Percentiles rank a stretch among this genome's conserved stretches.
Evolutionary conservation across 495 filamentous ascomycete species (phyloP).

Genomic region (Penicillium longicatenatum): DNA sequence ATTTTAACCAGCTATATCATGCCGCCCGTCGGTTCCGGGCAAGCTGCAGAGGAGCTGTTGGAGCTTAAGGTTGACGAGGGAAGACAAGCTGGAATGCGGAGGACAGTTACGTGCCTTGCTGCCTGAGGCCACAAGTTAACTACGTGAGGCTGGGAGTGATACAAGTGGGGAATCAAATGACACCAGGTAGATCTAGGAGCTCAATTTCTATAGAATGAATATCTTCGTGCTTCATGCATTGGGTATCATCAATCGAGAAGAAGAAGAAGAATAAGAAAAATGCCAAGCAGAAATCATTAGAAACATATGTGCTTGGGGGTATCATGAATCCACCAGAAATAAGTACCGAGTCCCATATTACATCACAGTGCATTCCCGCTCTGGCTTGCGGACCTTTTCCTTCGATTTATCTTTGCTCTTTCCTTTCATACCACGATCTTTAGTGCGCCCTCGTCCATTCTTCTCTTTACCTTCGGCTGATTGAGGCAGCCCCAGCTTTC

Average conservation of each 20-base stretch:
- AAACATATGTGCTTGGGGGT: conserved; percentile 39
- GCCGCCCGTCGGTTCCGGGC: conserved; percentile 20
- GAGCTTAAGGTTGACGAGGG: conserved; percentile 18
- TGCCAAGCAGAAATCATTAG: conserved; percentile 18
- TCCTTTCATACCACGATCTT: conserved; percentile 25
- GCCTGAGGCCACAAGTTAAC: conserved; percentile 9
- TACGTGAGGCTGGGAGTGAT: conserved; percentile 6
- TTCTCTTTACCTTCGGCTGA: conserved; percentile 33
- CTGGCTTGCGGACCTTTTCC: conserved; percentile 54
- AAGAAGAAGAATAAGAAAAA: conserved; percentile 21
- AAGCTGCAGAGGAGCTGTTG: conserved; percentile 13
- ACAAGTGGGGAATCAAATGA: not conserved
- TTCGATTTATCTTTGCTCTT: conserved; percentile 46
- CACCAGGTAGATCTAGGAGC: not conserved
- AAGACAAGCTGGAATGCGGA: conserved; percentile 27
- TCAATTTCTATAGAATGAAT: not conserved
- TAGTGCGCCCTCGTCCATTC: conserved; percentile 31
- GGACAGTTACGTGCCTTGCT: conserved; percentile 19
- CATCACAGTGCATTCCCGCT: conserved; percentile 72
- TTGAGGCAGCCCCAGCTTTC: conserved; percentile 25
- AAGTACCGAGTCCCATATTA: conserved; percentile 27
- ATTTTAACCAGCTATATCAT: conserved; percentile 51
- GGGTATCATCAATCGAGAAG: conserved; percentile 27
- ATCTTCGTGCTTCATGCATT: conserved; percentile 17
- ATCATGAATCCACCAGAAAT: conserved; percentile 13